Base-by-base conservation (phyloP, 257 asterid species). In the Parsonsia alboflavescens region DNA sequence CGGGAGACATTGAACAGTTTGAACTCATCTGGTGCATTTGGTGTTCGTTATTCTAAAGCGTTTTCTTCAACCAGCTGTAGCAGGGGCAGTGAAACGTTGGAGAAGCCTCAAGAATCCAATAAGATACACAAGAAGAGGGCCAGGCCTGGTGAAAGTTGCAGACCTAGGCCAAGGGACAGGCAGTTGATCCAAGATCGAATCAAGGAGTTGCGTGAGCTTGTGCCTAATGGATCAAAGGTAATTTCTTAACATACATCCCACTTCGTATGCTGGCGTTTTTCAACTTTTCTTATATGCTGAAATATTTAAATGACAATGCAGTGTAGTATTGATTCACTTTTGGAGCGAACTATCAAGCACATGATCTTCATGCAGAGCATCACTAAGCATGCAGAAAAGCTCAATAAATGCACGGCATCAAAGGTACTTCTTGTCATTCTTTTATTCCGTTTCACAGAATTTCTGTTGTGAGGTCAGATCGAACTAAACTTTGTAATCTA, bases 111-210 rank as follows among this genome's bases (percentile, higher is more conserved):
- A 71, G 91, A 82, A 81, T 76, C 87, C 4, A 77, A 33, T 96
- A 3, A 68, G 78, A 80, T 97, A 97, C 88, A 79, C 74, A 94
- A 90, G 80, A 90, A 87, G 83, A 88, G 99, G 81, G 90, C 97
- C 70, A 89, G 92, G 77, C 95, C 96, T 49, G 99, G 99, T 78
- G 97, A 90, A 86, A 92, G 94, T 75, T 78, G 89, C 84, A 89
- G 99, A 81, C 97, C 99, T 30, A 89, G 99, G 83, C 99, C 99
- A 66, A 90, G 97, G 84, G 99, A 94, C 70, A 87, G 99, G 82
- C 99, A 94, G 66, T 82, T 94, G 89, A 94, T 94, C 85, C 99
- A 94, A 87, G 99, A 94, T 76, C 90, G 99, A 57, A 90, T 92
- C 76, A 94, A 94, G 89, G 99, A 94, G 85, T 76, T 94, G 82